Conservation (phyloP, 352 stramenopile genomes). For the Phytophthora palmivora region DNA sequence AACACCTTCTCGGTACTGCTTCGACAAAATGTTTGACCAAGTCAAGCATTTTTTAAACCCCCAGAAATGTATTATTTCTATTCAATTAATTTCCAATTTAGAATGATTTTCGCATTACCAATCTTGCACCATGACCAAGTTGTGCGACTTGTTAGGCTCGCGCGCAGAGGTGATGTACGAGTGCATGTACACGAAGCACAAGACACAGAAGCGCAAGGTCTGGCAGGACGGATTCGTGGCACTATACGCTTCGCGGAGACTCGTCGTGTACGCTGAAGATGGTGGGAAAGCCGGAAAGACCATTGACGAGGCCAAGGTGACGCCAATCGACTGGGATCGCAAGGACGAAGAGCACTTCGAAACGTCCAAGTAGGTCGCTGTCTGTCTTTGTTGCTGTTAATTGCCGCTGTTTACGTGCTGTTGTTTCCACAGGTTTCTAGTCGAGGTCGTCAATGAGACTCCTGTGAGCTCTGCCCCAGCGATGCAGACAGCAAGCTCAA, state of each 20-base stretch:
- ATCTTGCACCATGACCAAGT: constrained; percentile 54
- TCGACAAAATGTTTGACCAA: too few species aligned
- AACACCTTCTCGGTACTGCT: too few species aligned
- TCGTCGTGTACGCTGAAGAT: constrained; percentile 70
- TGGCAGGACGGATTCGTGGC: constrained; percentile 83
- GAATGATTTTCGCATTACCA: too few species aligned
- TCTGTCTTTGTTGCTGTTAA: not conserved
- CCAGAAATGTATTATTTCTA: too few species aligned
- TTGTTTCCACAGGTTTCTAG: constrained; percentile 54
- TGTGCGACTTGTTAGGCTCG: constrained; percentile 58
- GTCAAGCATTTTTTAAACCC: too few species aligned
- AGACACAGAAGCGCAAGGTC: constrained; percentile 86
- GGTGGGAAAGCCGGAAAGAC: constrained; percentile 47
- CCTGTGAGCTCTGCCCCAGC: constrained; percentile 36
- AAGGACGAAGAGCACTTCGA: constrained; percentile 71
- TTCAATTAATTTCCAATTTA: too few species aligned
- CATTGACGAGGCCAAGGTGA: constrained; percentile 67
- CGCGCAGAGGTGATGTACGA: constrained; percentile 57
- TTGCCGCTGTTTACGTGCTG: not conserved
- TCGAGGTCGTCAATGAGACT: constrained; percentile 76
- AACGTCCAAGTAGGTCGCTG: constrained; percentile 54
- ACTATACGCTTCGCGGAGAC: constrained; percentile 55
- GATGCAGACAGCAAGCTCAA: constrained; percentile 3
- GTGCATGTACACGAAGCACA: constrained; percentile 91
- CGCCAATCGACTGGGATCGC: constrained; percentile 56